Evolutionary conservation across 1,284 basidiomycete genomes (phyloP).

Genomic region (Cryptococcus neoformans): DNA sequence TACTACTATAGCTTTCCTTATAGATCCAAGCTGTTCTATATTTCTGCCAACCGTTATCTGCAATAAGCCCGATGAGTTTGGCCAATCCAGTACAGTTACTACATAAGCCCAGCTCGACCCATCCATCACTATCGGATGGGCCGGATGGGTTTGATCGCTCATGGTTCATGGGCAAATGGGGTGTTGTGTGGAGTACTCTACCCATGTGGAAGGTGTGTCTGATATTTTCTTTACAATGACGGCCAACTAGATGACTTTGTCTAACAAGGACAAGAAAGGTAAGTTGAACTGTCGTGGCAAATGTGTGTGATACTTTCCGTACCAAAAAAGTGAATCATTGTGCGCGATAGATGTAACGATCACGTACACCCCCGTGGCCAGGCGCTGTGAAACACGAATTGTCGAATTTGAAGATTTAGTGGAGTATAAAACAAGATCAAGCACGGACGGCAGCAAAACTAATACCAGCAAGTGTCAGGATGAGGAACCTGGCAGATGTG

Average conservation of each 20-base stretch:
- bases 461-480: constrained; percentile 17
- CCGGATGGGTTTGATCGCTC: constrained; percentile 41
- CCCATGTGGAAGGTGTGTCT: constrained; percentile 55
- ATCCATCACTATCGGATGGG: constrained; percentile 34
- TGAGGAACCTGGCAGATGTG: constrained; percentile 15
- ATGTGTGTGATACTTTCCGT: neutral
- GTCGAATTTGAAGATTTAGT: constrained; percentile 51
- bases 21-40: neutral
- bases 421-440: constrained; percentile 44
- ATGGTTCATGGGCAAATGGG: constrained; percentile 54
- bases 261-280: constrained; percentile 43
- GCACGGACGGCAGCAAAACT: constrained; percentile 28
- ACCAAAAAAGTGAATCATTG: neutral
- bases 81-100: neutral
- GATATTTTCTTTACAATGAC: too few species aligned
- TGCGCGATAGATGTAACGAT: constrained; percentile 53
- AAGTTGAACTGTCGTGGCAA: neutral
- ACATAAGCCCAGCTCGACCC: constrained; percentile 24
- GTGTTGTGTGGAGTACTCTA: constrained; percentile 53
- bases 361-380: constrained; percentile 45
- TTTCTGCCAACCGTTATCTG: neutral
- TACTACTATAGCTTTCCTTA: neutral
- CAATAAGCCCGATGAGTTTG: neutral
- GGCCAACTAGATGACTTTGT: too few species aligned
- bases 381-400: constrained; percentile 14